phyloP scores from a whole-genome alignment of 2,329 filamentous ascomycete genomes.

The Fusarium clavum region DNA sequence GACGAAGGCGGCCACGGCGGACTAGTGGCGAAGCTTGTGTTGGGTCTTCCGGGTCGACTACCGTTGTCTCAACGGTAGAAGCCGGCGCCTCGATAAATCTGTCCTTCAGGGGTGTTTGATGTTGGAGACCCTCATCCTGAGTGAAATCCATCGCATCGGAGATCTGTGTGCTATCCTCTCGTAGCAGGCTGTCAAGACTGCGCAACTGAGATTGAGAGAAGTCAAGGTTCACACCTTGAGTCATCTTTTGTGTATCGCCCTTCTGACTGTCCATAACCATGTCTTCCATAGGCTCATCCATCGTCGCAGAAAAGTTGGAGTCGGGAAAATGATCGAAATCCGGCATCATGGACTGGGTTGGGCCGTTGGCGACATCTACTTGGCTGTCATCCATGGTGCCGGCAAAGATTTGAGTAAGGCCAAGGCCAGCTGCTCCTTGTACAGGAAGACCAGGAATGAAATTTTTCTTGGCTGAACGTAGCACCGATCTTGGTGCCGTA shows the following conservation, averaged over 20 bases:
- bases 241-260: slow-evolving; percentile 51
- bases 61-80: slow-evolving; percentile 78
- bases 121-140: slow-evolving; percentile 82
- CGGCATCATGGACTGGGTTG: slow-evolving; percentile 65
- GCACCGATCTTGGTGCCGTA: slow-evolving; percentile 69
- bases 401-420: slow-evolving; percentile 90
- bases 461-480: slow-evolving; percentile 75
- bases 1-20: slow-evolving; percentile 67
- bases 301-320: slow-evolving; percentile 70
- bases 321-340: slow-evolving; percentile 68
- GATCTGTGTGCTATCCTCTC: slow-evolving; percentile 66
- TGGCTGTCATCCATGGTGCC: slow-evolving; percentile 83
- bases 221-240: slow-evolving; percentile 64
- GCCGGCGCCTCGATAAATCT: slow-evolving; percentile 73
- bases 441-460: slow-evolving; percentile 77
- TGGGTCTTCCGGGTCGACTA: slow-evolving; percentile 56
- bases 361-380: slow-evolving; percentile 45
- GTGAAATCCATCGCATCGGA: slow-evolving; percentile 80
- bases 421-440: slow-evolving; percentile 71
- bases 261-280: slow-evolving; percentile 61
- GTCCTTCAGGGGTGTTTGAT: slow-evolving; percentile 76
- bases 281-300: slow-evolving; percentile 65
- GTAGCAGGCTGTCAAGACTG: slow-evolving; percentile 67
- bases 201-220: slow-evolving; percentile 71
- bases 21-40: slow-evolving; percentile 74